These are phyloP conservation scores for Toxoplasma gondii DNA, from an alignment of 169 alveolate genomes.

Conservation along the genomic window DNA sequence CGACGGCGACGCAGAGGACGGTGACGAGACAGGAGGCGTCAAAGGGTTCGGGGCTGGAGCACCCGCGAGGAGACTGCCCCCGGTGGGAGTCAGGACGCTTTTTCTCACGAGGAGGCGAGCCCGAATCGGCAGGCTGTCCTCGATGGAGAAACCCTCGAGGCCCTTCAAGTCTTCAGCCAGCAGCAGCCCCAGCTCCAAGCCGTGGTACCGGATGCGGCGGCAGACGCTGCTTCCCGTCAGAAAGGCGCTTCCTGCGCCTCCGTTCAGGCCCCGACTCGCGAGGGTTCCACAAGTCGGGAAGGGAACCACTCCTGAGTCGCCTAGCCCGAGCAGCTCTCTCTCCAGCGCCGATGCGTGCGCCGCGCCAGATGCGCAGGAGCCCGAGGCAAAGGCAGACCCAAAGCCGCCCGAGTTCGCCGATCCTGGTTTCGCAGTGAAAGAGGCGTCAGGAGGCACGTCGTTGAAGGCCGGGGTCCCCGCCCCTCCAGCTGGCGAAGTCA, in stretches of 20 bases:
- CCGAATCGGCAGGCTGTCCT: conserved; percentile 38
- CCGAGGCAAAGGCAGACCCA: neutral
- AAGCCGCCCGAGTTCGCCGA: neutral
- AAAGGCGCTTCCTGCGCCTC: neutral
- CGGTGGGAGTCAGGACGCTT: neutral
- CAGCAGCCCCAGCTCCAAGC: conserved; percentile 53
- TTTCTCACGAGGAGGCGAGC: conserved; percentile 42
- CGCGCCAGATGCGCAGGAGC: neutral
- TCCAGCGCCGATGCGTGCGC: neutral
- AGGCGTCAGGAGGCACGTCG: neutral
- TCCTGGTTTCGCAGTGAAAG: neutral
- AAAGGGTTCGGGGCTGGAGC: neutral
- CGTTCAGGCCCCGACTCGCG: neutral
- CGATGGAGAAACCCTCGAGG: conserved; percentile 62
- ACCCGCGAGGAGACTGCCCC: neutral
- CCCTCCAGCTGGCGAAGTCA: neutral
- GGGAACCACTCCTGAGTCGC: neutral
- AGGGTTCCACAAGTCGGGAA: neutral
- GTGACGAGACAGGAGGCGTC: neutral
- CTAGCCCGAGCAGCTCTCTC: neutral
- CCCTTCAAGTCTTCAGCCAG: conserved; percentile 56
- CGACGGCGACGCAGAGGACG: neutral
- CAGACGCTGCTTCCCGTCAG: conserved; percentile 14
- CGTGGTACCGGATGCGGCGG: conserved; percentile 43
- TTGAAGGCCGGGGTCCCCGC: neutral